Evolutionary conservation across 2,329 filamentous ascomycete species (phyloP).

Genomic region (Pestalotiopsis sp.): DNA sequence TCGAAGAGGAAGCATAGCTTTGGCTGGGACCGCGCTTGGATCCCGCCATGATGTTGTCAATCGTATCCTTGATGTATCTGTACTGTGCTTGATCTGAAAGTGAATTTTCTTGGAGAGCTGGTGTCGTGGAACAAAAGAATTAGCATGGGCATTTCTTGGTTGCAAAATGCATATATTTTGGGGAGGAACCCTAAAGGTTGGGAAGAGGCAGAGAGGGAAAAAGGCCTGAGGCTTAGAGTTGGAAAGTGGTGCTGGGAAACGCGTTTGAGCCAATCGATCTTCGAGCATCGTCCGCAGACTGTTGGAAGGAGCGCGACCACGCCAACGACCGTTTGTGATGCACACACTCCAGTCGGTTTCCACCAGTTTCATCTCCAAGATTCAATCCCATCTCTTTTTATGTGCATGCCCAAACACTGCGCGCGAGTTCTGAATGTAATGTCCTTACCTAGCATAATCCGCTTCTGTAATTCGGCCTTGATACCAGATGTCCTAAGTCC

Average conservation of each 20-base stretch:
- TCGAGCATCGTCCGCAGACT: neutral
- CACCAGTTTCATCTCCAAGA: neutral
- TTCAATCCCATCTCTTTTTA: neutral
- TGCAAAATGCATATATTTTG: neutral
- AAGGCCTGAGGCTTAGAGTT: neutral
- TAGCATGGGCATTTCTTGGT: neutral
- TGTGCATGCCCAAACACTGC: conserved; percentile 11
- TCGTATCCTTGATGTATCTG: conserved; percentile 14
- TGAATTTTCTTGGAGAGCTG: conserved; percentile 25
- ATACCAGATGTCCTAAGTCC: conserved; percentile 78
- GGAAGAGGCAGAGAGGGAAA: neutral
- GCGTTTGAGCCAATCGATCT: neutral
- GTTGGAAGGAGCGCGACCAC: neutral
- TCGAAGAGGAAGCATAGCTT: conserved; percentile 4
- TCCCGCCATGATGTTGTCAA: conserved; percentile 9
- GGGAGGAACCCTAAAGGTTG: neutral
- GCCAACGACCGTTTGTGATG: neutral
- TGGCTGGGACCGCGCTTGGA: conserved; percentile 8
- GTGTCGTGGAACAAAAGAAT: conserved; percentile 2
- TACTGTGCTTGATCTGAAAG: conserved; percentile 20
- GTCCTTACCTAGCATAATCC: conserved; percentile 78
- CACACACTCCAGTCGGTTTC: neutral
- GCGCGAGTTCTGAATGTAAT: neutral
- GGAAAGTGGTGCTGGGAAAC: neutral
- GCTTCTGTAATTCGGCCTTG: conserved; percentile 78